phyloP scores from a whole-genome alignment of 140 eudicot species.

The Oenanthe javanica region DNA sequence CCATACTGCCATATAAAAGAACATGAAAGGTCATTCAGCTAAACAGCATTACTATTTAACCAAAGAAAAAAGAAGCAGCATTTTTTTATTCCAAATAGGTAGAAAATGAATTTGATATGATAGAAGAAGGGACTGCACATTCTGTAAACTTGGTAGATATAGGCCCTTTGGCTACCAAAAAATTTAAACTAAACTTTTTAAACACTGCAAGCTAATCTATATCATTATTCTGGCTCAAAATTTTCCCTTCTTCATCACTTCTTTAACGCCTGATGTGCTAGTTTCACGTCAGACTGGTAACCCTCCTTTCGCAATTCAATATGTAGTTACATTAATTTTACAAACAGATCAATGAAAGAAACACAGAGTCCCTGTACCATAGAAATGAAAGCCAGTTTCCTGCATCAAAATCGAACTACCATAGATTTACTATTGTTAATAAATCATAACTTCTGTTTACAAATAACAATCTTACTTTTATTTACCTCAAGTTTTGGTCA shows the following conservation, averaged over 20 bases:
- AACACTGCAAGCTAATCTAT: constrained; percentile 3
- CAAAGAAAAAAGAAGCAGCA: too few species aligned
- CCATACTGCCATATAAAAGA: background rate
- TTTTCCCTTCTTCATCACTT: constrained; percentile 12
- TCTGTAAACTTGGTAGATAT: background rate
- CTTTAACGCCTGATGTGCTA: constrained; percentile 11
- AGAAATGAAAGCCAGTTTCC: constrained; percentile 14
- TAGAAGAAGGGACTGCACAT: background rate
- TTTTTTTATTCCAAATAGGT: background rate
- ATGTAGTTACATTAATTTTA: constrained; percentile 30
- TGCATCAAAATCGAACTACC: constrained; percentile 18
- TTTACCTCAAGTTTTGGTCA: constrained; percentile 23
- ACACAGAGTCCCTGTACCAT: constrained; percentile 11
- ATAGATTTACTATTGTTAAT: constrained; percentile 6
- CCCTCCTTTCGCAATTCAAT: constrained; percentile 14
- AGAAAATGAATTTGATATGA: background rate
- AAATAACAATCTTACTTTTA: background rate
- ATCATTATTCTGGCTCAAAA: constrained; percentile 29
- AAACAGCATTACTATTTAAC: background rate
- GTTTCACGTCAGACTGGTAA: background rate
- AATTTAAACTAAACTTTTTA: background rate
- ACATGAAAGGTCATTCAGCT: background rate
- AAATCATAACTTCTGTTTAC: constrained; percentile 5
- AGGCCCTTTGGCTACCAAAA: background rate
- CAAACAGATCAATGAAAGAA: constrained; percentile 14